Percentiles rank a stretch among this genome's conserved stretches.
These are phyloP conservation scores for Hygrophorus russula DNA, from an alignment of 768 basidiomycete species.

Conservation along the genomic window DNA sequence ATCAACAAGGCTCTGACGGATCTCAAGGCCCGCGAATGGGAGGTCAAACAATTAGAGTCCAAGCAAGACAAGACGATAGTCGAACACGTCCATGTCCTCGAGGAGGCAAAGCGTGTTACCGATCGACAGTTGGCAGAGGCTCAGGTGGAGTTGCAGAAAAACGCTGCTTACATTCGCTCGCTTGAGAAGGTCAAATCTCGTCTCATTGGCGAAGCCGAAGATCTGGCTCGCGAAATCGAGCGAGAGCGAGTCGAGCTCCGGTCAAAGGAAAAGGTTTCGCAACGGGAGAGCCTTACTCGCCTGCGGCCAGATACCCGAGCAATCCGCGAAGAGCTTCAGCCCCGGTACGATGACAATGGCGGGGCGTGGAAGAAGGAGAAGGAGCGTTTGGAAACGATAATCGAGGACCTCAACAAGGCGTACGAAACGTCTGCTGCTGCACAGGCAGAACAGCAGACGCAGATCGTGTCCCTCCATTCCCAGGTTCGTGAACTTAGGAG, in stretches of 20 bases:
- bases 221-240: constrained; percentile 64
- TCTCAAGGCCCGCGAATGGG: constrained; percentile 73
- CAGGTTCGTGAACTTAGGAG: constrained; percentile 76
- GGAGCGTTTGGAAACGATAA: constrained; percentile 78
- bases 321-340: constrained; percentile 62
- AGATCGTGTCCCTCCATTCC: constrained; percentile 74
- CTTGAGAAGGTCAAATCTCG: constrained; percentile 73
- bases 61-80: constrained; percentile 97
- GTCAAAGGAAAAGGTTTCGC: constrained; percentile 62
- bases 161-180: constrained; percentile 70
- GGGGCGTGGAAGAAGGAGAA: constrained; percentile 83
- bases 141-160: constrained; percentile 64
- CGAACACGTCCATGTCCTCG: constrained; percentile 92
- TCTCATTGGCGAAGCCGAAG: constrained; percentile 72
- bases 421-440: constrained; percentile 63
- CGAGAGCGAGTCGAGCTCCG: constrained; percentile 54
- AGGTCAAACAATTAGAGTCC: constrained; percentile 75
- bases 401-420: constrained; percentile 60
- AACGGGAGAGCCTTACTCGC: constrained; percentile 64
- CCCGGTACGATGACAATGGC: constrained; percentile 65
- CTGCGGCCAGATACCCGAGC: constrained; percentile 75
- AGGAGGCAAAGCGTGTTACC: constrained; percentile 90
- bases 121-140: constrained; percentile 84
- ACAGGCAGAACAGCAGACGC: constrained; percentile 73
- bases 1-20: constrained; percentile 74